Base-by-base conservation (phyloP, 768 basidiomycete species). In the Amanita phalloides region DNA sequence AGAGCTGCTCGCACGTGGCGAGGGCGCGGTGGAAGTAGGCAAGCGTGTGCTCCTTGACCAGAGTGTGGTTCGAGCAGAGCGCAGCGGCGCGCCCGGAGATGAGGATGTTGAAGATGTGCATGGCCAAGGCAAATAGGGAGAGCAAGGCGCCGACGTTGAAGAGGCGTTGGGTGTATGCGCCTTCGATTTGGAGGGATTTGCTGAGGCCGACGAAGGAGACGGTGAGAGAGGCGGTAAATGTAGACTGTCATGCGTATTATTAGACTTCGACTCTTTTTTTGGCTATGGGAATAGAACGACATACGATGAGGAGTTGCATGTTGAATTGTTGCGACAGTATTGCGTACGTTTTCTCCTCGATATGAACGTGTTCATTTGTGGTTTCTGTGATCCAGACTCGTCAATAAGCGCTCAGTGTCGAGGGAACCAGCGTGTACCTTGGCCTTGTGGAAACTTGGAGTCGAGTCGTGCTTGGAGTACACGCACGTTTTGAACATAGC, bases 91-190 rank as follows among this genome's bases (percentile, higher is more conserved):
- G 57, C 3, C 65, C 62, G 1, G 62, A 66, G 10, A 66, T 57
- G 41, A 68, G 37, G 46, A 68, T 65, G 42, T 63, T 64, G n/a
- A 61, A 61, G 33, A 68, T 56, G 32, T 68, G 66, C 3, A 64
- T 20, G 20, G 60, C 53, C 30, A 68, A 61, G 32, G 66, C 59
- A 30, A 67, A 59, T 41, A 66, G 60, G 46, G 63, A 60, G 32
- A 69, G 61, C 26, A 68, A 57, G 58, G 64, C 63, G 17, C 61
- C 65, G 21, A 66, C 55, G 33, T 62, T 62, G 53, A 61, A 67
- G 1, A 53, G 63, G 56, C 10, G 56, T 58, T 17, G 35, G 53
- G 33, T 59, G 58, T 53, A 32, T 28, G 7, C 13, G 21, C 42
- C 54, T 6, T 58, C 46, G 10, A 45, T 50, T 14, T 64, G 50